Conservation (phyloP, 164 flowering plant species). For the Akebia trifoliata region DNA sequence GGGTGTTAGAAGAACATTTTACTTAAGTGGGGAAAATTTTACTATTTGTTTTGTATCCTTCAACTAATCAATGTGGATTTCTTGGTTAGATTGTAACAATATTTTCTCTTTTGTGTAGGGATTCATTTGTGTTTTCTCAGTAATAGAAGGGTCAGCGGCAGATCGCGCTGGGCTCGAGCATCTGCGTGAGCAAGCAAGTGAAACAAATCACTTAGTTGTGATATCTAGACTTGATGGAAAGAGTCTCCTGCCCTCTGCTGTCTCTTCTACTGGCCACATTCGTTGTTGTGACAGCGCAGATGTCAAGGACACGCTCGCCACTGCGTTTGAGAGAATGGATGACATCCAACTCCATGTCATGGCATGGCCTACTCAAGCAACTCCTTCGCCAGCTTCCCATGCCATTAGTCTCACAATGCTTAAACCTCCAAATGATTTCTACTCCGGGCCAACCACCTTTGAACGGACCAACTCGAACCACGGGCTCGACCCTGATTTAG, state of each 20-base stretch:
- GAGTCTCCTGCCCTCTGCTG: conserved; percentile 44
- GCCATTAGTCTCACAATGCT: conserved; percentile 18
- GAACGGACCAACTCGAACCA: neutral
- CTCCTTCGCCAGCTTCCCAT: conserved; percentile 4
- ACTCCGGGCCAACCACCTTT: neutral
- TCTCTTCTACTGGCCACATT: conserved; percentile 34
- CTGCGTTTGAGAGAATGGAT: conserved; percentile 38
- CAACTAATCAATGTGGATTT: too few relatives aligned
- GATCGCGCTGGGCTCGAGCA: conserved; percentile 43
- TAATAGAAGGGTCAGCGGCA: conserved; percentile 39
- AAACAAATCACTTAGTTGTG: conserved; percentile 25
- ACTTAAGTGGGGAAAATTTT: too few relatives aligned
- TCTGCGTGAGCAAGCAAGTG: conserved; percentile 35
- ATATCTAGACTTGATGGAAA: conserved; percentile 53
- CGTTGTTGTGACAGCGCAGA: conserved; percentile 43
- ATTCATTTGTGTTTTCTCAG: conserved; percentile 38
- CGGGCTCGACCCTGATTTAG: neutral
- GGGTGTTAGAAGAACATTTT: too few relatives aligned
- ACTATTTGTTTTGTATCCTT: too few relatives aligned
- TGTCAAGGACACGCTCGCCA: conserved; percentile 30
- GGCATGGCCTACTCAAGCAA: conserved; percentile 35
- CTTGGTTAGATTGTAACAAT: too few relatives aligned
- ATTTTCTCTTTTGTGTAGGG: conserved; percentile 28
- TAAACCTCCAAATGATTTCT: conserved; percentile 19
- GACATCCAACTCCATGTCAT: conserved; percentile 36